Evolutionary conservation across 2,329 filamentous ascomycete species (phyloP).

Genomic region (Acarospora socialis): DNA sequence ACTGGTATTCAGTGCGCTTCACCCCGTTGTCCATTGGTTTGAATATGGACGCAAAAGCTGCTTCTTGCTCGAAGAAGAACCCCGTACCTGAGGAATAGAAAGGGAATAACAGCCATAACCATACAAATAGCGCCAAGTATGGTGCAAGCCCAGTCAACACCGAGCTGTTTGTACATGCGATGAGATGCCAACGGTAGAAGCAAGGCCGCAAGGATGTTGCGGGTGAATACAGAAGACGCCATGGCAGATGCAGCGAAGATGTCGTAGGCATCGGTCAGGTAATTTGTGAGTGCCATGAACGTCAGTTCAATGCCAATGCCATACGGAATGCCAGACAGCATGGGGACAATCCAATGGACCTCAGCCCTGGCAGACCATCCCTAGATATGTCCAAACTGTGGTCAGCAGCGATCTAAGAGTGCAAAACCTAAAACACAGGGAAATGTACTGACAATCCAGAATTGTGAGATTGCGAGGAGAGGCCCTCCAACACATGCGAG

Average conservation of each 20-base stretch:
- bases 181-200: not conserved
- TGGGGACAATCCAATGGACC: slow-evolving; percentile 19
- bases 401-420: too few relatives aligned
- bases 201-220: slow-evolving; percentile 5
- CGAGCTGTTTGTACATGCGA: not conserved
- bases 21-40: too few relatives aligned
- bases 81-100: slow-evolving; percentile 1
- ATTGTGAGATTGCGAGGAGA: slow-evolving; percentile 16
- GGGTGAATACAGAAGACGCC: slow-evolving; percentile 16
- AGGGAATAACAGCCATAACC: not conserved
- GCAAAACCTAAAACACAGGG: too few relatives aligned
- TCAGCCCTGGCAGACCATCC: slow-evolving; percentile 15
- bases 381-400: not conserved
- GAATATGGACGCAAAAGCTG: too few relatives aligned
- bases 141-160: slow-evolving; percentile 1
- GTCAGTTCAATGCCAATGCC: slow-evolving; percentile 19
- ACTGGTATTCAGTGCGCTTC: too few relatives aligned
- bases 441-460: slow-evolving; percentile 20
- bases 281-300: slow-evolving; percentile 19
- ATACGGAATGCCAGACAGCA: slow-evolving; percentile 17
- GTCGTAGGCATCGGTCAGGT: slow-evolving; percentile 13
- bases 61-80: not conserved
- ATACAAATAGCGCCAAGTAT: not conserved
- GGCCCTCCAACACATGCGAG: slow-evolving; percentile 18
- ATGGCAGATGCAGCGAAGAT: slow-evolving; percentile 8